phyloP scores from a whole-genome alignment of 148 eudicot species.

The Rhododendron ovatum region DNA sequence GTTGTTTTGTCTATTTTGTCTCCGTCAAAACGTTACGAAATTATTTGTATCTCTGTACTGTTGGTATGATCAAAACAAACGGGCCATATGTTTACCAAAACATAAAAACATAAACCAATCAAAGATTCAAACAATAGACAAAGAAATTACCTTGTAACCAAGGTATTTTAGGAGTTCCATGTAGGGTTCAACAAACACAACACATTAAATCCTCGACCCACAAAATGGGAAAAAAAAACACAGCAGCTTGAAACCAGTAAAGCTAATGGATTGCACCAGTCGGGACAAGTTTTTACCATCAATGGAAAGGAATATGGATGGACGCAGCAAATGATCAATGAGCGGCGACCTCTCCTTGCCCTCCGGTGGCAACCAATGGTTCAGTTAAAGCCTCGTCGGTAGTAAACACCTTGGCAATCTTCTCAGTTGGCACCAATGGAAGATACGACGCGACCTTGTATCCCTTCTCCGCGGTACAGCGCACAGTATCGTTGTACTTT shows the following conservation, averaged over 20 bases:
- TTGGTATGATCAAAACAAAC: too few relatives aligned
- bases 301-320: not conserved
- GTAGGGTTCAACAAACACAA: not conserved
- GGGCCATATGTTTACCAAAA: not conserved
- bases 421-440: slow-evolving; percentile 83
- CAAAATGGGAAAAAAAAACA: not conserved
- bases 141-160: not conserved
- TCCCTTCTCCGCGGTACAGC: slow-evolving; percentile 58
- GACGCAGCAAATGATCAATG: slow-evolving; percentile 1
- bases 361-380: slow-evolving; percentile 1
- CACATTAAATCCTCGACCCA: not conserved
- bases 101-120: not conserved
- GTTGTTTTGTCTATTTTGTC: too few relatives aligned
- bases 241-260: not conserved
- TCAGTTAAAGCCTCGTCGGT: slow-evolving; percentile 14
- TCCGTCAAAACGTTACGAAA: too few relatives aligned
- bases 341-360: slow-evolving; percentile 6
- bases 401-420: slow-evolving; percentile 68
- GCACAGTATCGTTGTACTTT: slow-evolving; percentile 74
- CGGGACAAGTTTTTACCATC: not conserved
- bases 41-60: too few relatives aligned
- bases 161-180: not conserved
- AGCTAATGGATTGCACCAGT: not conserved
- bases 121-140: not conserved
- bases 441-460: slow-evolving; percentile 69